These are phyloP conservation scores for Sclerotinia nivalis DNA, from an alignment of 2,329 filamentous ascomycete species.

Conservation along the genomic window DNA sequence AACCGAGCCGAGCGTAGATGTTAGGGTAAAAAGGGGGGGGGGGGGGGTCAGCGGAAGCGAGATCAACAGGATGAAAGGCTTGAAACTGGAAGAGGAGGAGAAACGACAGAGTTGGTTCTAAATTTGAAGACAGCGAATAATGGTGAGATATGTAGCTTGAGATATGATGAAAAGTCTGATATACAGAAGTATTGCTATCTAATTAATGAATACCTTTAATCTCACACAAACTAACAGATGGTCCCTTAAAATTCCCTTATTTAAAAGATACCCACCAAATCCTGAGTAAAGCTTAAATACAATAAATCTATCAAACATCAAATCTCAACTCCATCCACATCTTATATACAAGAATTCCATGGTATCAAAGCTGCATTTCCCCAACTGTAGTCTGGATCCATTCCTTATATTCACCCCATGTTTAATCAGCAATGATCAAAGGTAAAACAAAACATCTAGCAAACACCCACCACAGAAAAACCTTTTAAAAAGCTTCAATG, in stretches of 20 bases:
- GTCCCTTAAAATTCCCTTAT: not conserved
- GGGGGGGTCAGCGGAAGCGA: constrained; percentile 42
- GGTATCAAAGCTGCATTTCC: too few species aligned
- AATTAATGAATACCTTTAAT: not conserved
- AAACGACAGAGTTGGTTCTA: too few species aligned
- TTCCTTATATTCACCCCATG: too few species aligned
- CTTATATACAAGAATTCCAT: not conserved
- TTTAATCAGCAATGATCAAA: too few species aligned
- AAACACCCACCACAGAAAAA: too few species aligned
- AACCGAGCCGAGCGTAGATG: constrained; percentile 33
- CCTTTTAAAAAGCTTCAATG: too few species aligned
- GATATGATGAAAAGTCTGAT: constrained; percentile 49
- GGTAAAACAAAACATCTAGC: too few species aligned
- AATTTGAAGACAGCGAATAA: constrained; percentile 40
- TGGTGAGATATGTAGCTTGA: constrained; percentile 34
- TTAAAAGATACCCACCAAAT: too few species aligned
- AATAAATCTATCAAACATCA: not conserved
- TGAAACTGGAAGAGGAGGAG: too few species aligned
- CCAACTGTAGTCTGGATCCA: not conserved
- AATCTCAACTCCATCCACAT: not conserved
- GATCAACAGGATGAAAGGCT: constrained; percentile 46
- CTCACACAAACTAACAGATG: not conserved
- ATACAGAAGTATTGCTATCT: not conserved
- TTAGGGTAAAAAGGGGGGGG: constrained; percentile 45
- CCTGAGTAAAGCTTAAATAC: not conserved